phyloP scores from a whole-genome alignment of 2,329 filamentous ascomycete genomes.

The Dothiorella sarmentorum region DNA sequence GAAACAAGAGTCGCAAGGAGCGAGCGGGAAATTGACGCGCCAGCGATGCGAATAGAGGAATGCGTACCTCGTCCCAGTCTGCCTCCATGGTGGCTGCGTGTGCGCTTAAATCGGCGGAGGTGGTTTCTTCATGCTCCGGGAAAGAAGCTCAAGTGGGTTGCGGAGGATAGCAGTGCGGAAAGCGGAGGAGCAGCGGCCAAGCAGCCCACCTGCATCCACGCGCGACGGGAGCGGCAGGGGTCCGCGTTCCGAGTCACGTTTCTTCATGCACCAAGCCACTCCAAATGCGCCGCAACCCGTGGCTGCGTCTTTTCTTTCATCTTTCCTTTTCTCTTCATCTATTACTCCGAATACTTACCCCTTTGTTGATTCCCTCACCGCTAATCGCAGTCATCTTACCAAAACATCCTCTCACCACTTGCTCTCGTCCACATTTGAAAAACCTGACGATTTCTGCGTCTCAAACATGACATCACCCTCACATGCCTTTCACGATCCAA shows the following conservation, averaged over 20 bases:
- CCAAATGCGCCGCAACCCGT: neutral
- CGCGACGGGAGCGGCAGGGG: neutral
- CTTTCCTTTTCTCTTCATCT: too few relatives aligned
- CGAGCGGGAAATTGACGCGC: neutral
- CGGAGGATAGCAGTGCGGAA: neutral
- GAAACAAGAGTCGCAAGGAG: neutral
- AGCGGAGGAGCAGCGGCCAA: neutral
- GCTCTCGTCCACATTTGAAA: too few relatives aligned
- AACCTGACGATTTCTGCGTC: too few relatives aligned
- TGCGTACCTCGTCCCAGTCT: slow-evolving; percentile 50
- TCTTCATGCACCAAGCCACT: too few relatives aligned
- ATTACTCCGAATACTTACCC: too few relatives aligned
- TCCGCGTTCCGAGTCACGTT: neutral
- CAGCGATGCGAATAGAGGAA: neutral
- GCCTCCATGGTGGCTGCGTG: slow-evolving; percentile 43
- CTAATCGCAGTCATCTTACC: too few relatives aligned
- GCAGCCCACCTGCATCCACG: neutral
- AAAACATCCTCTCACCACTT: too few relatives aligned
- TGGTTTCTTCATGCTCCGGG: slow-evolving; percentile 15
- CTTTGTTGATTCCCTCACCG: too few relatives aligned
- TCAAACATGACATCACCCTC: too few relatives aligned
- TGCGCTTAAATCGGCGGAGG: slow-evolving; percentile 4
- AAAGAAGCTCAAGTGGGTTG: neutral
- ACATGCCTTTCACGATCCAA: too few relatives aligned
- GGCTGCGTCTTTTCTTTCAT: neutral